Evolutionary conservation across 345 rosid species (phyloP), one percentile per base, ranked within the genome.

Genomic region (Syzygium aromaticum): DNA sequence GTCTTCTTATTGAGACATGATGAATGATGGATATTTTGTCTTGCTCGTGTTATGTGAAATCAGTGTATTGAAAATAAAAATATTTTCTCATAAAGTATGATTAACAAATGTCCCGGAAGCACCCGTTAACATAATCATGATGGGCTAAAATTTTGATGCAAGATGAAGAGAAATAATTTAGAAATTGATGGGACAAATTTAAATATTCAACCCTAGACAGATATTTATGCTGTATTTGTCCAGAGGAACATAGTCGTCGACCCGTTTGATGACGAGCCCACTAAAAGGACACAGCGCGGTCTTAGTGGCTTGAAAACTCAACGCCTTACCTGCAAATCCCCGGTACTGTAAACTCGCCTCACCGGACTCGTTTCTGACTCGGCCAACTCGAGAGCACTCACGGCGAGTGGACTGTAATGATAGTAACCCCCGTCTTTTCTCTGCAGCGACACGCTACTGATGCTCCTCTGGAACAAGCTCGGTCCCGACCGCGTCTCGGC

Each of bases 301-400:
- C 49, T 40, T 38, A 38, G 19, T 38, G 7, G 21, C 22, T 19
- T 33, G 49, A 6, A 40, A 17, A 19, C 27, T 90, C 80, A 38
- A 33, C 80, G 14, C 80, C 80, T 91, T 64, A 97, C 99, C 90
- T 91, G 95, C 92, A 94, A 86, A 87, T 96, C 99, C 84, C 96
- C 98, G 49, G 98, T 91, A 90, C 98, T 96, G 86, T 89, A 95
- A 85, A 93, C 98, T 92, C 96, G 94, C 87, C 96, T 92, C 10
- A 93, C 96, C n/a, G 94, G 92, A 87, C 93, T 90, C 7, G 51
- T 54, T 38, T 93, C 95, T 78, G 90, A 40, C 86, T 94, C 99
- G 28, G 89, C 17, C 57, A 90, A 87, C 54, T 88, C 87, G 91
- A 84, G 89, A 86, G 59, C 82, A 40, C 82, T 38, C 49, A 73